Evolutionary conservation across 345 rosid genomes (phyloP), one percentile per base, ranked within the genome.

Genomic region (Euphorbia peplus): DNA sequence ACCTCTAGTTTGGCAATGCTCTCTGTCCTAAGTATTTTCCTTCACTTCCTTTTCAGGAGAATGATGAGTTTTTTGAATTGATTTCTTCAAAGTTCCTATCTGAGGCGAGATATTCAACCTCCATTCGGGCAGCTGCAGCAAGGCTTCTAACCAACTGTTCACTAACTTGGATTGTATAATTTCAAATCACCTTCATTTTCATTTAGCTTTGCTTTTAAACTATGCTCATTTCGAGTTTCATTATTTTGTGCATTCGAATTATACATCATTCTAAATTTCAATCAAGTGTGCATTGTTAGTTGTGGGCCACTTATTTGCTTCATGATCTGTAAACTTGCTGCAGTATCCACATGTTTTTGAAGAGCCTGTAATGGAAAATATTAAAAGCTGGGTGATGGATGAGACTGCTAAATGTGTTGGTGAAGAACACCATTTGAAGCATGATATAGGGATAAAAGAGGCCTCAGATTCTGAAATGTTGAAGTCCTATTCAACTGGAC

Each of bases 21-120:
- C 55, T 51, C 61, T 21, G 42, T 54, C 22, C 52, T 22, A 50
- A 55, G 52, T 15, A 13, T 19, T 39, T 65, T 12, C 28, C 41
- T 65, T 37, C 24, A 18, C n/a, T 66, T 67, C 55, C 5, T 70
- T 42, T 22, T 71, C 87, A 95, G 99, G 99, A 90, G 51, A 95
- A 91, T 68, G 99, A 95, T 78, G 99, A 95, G 71, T 95, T 95
- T 74, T 95, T 91, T 80, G 98, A 95, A 47, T 82, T 95, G 88
- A 81, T 90, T 71, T 91, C 97, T 5, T 88, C 90, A 22, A 95
- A 81, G 80, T 91, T 80, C 79, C 86, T 95, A 24, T 90, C 98
- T 54, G 99, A 90, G 57, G 77, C 79, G 70, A 72, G 87, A 74
- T 90, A 85, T 75, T 83, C 98, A 63, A 80, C 81, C 26, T 72